These are phyloP conservation scores for Coriaria nepalensis DNA, from an alignment of 306 rosid genomes.

Conservation along the genomic window DNA sequence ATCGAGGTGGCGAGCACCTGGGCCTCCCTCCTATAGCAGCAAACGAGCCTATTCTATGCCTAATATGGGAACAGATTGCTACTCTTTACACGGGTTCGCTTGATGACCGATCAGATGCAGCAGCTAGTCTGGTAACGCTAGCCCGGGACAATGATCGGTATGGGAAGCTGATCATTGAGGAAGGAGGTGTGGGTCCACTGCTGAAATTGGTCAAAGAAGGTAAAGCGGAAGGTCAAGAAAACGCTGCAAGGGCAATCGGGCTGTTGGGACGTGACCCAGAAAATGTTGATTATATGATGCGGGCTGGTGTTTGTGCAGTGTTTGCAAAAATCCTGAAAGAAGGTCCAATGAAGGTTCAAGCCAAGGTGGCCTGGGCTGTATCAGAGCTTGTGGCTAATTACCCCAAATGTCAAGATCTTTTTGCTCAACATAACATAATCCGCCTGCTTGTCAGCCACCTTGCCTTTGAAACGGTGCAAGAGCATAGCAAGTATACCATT, in stretches of 20 bases:
- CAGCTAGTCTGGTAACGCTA: constrained; percentile 60
- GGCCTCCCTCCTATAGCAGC: constrained; percentile 86
- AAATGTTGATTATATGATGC: constrained; percentile 58
- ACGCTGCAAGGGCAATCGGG: constrained; percentile 60
- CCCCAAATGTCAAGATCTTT: constrained; percentile 76
- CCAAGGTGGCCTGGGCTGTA: constrained; percentile 62
- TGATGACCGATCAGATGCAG: constrained; percentile 69
- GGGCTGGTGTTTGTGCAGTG: constrained; percentile 51
- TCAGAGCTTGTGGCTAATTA: constrained; percentile 55
- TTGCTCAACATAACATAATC: constrained; percentile 68
- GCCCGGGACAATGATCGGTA: constrained; percentile 54
- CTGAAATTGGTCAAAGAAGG: constrained; percentile 67
- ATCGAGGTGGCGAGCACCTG: constrained; percentile 35
- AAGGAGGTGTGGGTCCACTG: constrained; percentile 67
- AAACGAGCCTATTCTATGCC: constrained; percentile 64
- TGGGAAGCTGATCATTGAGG: constrained; percentile 67
- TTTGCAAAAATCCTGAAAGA: constrained; percentile 65
- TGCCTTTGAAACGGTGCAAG: constrained; percentile 79
- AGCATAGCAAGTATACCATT: constrained; percentile 73
- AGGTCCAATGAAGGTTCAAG: constrained; percentile 74
- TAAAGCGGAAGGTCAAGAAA: constrained; percentile 55
- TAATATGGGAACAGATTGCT: constrained; percentile 88
- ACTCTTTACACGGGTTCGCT: constrained; percentile 36
- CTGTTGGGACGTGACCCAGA: constrained; percentile 60
- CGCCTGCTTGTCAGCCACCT: constrained; percentile 74